A percentile compares a stretch with the other conserved stretches of the same genome.
Conservation (phyloP, 164 flowering plant species). For the Magnolia sinica region DNA sequence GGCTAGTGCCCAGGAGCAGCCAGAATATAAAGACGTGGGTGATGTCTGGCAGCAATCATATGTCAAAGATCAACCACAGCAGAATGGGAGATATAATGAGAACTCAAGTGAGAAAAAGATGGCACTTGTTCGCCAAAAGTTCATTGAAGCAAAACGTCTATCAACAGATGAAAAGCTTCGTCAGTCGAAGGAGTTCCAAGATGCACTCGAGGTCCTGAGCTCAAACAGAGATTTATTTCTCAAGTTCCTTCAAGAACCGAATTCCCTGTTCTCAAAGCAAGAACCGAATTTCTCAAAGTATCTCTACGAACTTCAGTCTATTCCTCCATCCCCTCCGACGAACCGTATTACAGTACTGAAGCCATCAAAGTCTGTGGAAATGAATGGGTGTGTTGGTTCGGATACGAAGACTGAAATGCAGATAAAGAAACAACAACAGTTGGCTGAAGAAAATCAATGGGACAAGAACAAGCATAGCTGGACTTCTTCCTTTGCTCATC, state of each 20-base stretch:
- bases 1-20: conserved; percentile 22
- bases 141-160: conserved; percentile 81
- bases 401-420: conserved; percentile 35
- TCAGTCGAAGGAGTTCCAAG: conserved; percentile 83
- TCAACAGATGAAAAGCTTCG: conserved; percentile 71
- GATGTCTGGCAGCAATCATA: conserved; percentile 59
- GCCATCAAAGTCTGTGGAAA: conserved; percentile 63
- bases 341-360: conserved; percentile 84
- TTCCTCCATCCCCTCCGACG: conserved; percentile 56
- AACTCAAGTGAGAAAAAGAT: conserved; percentile 49
- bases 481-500: conserved; percentile 28
- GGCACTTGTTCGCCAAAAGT: conserved; percentile 88
- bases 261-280: conserved; percentile 59
- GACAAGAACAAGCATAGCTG: conserved; percentile 26
- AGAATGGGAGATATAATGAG: conserved; percentile 36
- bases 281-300: conserved; percentile 75
- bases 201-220: conserved; percentile 78
- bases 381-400: conserved; percentile 23
- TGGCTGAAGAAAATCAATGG: conserved; percentile 32
- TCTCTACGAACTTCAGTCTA: conserved; percentile 39
- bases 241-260: conserved; percentile 80
- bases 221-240: conserved; percentile 76
- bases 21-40: conserved; percentile 56
- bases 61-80: conserved; percentile 32
- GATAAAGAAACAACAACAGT: conserved; percentile 30